A percentile compares a stretch with the other conserved stretches of the same genome.
These are phyloP conservation scores for Adansonia grandidieri DNA, from an alignment of 441 rosid species.

Conservation along the genomic window DNA sequence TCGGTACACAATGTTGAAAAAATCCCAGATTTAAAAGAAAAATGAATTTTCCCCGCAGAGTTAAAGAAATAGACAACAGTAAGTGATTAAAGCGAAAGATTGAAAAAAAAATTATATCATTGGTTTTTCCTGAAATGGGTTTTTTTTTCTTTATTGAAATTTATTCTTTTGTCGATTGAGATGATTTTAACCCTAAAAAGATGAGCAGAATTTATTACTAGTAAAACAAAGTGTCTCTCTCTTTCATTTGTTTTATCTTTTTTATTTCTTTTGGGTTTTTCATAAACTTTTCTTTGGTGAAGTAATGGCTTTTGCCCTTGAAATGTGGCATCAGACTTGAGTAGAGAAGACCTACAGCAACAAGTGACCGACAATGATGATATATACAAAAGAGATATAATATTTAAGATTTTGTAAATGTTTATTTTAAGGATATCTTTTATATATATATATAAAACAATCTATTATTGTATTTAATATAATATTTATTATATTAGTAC, in stretches of 20 bases:
- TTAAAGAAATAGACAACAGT: slow-evolving; percentile 4
- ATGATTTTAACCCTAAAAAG: not conserved
- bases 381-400: not conserved
- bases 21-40: not conserved
- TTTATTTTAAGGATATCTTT: too few relatives aligned
- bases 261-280: not conserved
- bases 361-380: slow-evolving; percentile 18
- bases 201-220: not conserved
- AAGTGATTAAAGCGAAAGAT: not conserved
- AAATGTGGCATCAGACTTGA: slow-evolving; percentile 8
- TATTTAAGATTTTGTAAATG: too few relatives aligned
- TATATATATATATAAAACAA: too few relatives aligned
- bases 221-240: not conserved
- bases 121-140: not conserved
- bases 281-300: not conserved
- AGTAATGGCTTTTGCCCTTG: slow-evolving; percentile 2
- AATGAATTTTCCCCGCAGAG: not conserved
- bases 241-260: not conserved
- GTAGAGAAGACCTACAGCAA: not conserved
- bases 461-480: too few relatives aligned
- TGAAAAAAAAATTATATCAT: not conserved
- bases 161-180: not conserved
- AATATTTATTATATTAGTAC: too few relatives aligned
- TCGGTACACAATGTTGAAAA: slow-evolving; percentile 11
- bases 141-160: not conserved